Percentiles rank a stretch among this genome's conserved stretches.
Evolutionary conservation across 768 basidiomycete genomes (phyloP).

Genomic region (Calocera cornea): DNA sequence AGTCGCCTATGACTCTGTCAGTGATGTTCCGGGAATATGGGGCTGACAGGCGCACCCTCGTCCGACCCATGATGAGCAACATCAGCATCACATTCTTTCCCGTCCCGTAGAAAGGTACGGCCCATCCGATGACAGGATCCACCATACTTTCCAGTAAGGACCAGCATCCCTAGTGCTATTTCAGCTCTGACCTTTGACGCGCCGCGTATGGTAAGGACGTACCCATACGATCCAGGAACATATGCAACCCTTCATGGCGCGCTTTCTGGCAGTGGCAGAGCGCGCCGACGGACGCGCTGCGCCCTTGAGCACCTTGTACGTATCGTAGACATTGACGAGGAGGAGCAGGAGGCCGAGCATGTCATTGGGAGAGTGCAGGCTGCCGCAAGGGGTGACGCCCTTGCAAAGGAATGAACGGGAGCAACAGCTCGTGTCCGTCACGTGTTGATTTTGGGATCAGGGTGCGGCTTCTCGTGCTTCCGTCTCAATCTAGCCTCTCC

Average conservation of each 20-base stretch:
- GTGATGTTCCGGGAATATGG: neutral
- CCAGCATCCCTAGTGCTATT: slow-evolving; percentile 44
- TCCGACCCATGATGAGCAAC: slow-evolving; percentile 63
- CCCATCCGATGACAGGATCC: slow-evolving; percentile 51
- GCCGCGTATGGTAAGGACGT: slow-evolving; percentile 17
- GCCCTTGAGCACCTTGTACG: slow-evolving; percentile 66
- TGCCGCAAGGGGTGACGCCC: neutral
- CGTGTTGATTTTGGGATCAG: slow-evolving; percentile 2
- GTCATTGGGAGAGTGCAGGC: neutral
- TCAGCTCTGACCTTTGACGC: slow-evolving; percentile 12
- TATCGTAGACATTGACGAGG: slow-evolving; percentile 68
- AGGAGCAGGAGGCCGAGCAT: slow-evolving; percentile 54
- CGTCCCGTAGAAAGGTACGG: slow-evolving; percentile 75
- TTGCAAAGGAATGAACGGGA: neutral
- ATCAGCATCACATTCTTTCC: slow-evolving; percentile 59
- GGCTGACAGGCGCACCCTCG: slow-evolving; percentile 38
- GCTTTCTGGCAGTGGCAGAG: slow-evolving; percentile 60
- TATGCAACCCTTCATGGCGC: slow-evolving; percentile 72
- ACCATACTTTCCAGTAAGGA: slow-evolving; percentile 50
- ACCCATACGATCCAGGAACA: slow-evolving; percentile 84
- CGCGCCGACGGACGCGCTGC: slow-evolving; percentile 47
- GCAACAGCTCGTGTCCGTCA: neutral
- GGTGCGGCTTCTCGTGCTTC: neutral
- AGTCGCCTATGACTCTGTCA: slow-evolving; percentile 44
- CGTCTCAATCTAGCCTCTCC: neutral